Base-by-base conservation (phyloP, 1,284 basidiomycete species). In the Mycosarcoma mackinlayi region DNA sequence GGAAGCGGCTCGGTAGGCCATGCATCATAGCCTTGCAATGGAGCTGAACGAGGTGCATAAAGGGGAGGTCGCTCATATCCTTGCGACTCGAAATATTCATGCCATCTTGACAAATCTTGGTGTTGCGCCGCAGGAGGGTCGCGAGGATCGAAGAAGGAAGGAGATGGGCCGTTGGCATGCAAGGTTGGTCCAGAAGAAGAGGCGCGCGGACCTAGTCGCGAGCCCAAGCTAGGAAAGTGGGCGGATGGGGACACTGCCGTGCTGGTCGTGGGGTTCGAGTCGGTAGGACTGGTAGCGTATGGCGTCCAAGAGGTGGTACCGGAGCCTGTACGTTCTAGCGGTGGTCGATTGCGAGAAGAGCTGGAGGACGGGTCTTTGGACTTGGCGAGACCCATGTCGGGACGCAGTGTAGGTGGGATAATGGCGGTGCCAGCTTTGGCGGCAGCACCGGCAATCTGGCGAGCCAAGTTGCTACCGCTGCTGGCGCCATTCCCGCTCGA, bases 341-440 rank as follows among this genome's bases (percentile, higher is more conserved):
- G 45, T 19, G 63, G 62, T 21, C 59, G 59, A 42, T 23, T 56
- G 42, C 47, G 51, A 11, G 50, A 54, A 18, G 62, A 46, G 23
- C 37, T 34, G 19, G 50, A 28, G 10, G 37, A 25, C 1, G 42
- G 5, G 1, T 62, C 55, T 34, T 55, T 62, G 25, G 38, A 9
- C 35, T 60, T 63, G 34, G 24, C 9, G 13, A 59, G 48, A 9
- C 57, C 54, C 44, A 72, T 46, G 14, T 72, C 69, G 1, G 63
- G 59, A 21, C 69, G 56, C 19, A 77, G 19, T 3, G 75, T 76
- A 6, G 73, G 73, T 4, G 75, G 66, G 19, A 77, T 73, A 38
- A 77, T 75, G 37, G 79, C 72, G 10, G 65, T 69, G 23, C 65
- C 73, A n/a, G 78, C 72, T 31, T 71, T 68, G 38, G 78, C 73